phyloP scores from a whole-genome alignment of 2,329 filamentous ascomycete genomes.

The Escovopsis sp. region DNA sequence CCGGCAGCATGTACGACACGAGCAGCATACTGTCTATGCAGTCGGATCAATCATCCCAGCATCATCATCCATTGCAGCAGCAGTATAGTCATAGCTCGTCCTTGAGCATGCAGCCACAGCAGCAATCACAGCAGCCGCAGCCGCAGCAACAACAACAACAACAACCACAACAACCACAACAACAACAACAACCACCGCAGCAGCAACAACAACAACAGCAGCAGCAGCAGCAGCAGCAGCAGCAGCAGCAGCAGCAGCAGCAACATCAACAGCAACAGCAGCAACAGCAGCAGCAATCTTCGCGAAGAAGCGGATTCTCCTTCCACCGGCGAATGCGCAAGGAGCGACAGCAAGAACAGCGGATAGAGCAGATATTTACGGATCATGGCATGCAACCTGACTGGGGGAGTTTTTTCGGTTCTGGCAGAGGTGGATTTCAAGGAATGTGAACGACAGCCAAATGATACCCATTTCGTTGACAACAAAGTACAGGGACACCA shows the following conservation, averaged over 20 bases:
- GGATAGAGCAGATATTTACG: conserved; percentile 37
- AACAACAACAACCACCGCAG: conserved; percentile 1
- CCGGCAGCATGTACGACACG: conserved; percentile 29
- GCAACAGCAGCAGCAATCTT: conserved; percentile 12
- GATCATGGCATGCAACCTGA: conserved; percentile 30
- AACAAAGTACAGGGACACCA: conserved; percentile 6
- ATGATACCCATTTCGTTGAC: conserved; percentile 25
- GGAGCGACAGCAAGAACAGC: conserved; percentile 19
- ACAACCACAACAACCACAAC: no score
- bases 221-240: conserved; percentile 10
- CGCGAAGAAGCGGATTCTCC: conserved; percentile 14
- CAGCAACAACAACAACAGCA: conserved; percentile 9
- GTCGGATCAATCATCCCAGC: conserved; percentile 9
- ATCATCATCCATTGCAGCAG: conserved; percentile 9
- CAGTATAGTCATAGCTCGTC: conserved; percentile 14
- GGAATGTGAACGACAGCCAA: conserved; percentile 24
- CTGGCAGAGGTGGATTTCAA: conserved; percentile 27
- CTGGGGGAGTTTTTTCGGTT: conserved; percentile 33
- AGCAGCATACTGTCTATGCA: conserved; percentile 28
- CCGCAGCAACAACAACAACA: no score
- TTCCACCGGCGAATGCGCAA: conserved; percentile 12
- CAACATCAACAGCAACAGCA: conserved; percentile 14
- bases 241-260: background rate
- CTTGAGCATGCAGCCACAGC: conserved; percentile 9
- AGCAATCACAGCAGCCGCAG: conserved; percentile 9